Evolutionary conservation across 805 yeast species (phyloP), one percentile per base, ranked within the genome.

Genomic region (Ogataea pini): DNA sequence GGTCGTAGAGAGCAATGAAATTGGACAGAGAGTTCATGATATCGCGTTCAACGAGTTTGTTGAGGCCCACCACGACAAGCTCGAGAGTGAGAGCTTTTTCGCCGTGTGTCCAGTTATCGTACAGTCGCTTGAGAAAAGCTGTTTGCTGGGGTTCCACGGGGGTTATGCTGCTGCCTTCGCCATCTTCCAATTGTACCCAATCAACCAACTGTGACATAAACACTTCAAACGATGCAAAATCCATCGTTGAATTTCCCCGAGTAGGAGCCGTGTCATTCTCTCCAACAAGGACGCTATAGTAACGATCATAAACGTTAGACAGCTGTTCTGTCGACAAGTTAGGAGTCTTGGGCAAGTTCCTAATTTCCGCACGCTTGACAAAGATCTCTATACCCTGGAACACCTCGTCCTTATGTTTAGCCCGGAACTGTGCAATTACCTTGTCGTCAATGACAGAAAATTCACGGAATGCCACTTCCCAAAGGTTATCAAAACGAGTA

Each of bases 401-500:
- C 37, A 94, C 92, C 38, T 83, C 80, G 56, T 83, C 82, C 65
- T 90, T 83, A 64, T 80, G 84, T 61, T 78, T 85, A 19, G 77
- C 72, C 45, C 98, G 78, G 59, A 83, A 85, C 49, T 78, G 85
- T 18, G 74, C 76, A 36, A 94, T 82, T 65, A 81, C 75, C 1
- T 82, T 84, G 49, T 91, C 96, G 27, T 89, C 83, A 18, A 94
- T 78, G 6, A 82, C 82, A 7, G 86, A 76, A 65, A 94, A 94
- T 63, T 94, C 99, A 60, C 86, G 86, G 70, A 92, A 91, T 0
- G 99, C 94, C 1, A 90, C 89, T 9, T 90, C 96, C 69, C 92
- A 73, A 17, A 94, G 75, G 56, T 88, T 94, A 67, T 92, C 97
- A 67, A 94, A 94, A 57, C 83, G 84, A 2, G 97, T 86, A 39